Evolutionary conservation across 192 early-diverging fungal genomes (phyloP), one percentile per base, ranked within the genome.

Genomic region (Pilaira anomala): DNA sequence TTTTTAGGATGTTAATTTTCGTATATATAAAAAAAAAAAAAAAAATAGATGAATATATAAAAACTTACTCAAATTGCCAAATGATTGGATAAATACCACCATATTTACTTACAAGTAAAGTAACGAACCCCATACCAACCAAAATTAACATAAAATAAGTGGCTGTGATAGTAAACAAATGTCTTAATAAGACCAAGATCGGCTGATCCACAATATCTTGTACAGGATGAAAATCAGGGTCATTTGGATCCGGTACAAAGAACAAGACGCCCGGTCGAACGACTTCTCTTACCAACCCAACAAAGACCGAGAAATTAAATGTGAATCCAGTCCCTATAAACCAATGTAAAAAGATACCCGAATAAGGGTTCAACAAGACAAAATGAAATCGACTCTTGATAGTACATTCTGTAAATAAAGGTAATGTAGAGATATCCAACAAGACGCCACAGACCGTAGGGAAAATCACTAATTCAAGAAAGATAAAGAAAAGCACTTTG

Each of bases 211-310:
- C 60, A 44, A 98, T 94, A 63, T 99, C 97, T 42, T 88, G 86
- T 69, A 99, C 90, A 12, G 94, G 92, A 65, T 92, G 87, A 65
- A 95, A 94, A 45, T 90, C 83, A 12, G 91, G 91, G 71, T 98
- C 96, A 49, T 93, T 94, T 1, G 95, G 95, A 66, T 98, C 95
- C 46, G 92, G 87, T 48, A 99, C 93, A 71, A 98, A 98, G 95
- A 96, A 99, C 81, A 98, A 83, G 29, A 96, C 92, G 14, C 97
- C 97, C 1, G 90, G 90, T 1, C 97, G 87, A 29, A 98, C 82
- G 13, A 93, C 81, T 50, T 88, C 83, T 26, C 94, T 85, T 28
- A 90, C 88, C 29, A 84, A 76, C 22, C 85, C 64, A 1, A 98
- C 85, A 66, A 94, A 92, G 3, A 84, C 70, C 1, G 95, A 88